Evolutionary conservation across 169 alveolate genomes (phyloP), one percentile per base, ranked within the genome.

Genomic region (Condylostoma magnum): DNA sequence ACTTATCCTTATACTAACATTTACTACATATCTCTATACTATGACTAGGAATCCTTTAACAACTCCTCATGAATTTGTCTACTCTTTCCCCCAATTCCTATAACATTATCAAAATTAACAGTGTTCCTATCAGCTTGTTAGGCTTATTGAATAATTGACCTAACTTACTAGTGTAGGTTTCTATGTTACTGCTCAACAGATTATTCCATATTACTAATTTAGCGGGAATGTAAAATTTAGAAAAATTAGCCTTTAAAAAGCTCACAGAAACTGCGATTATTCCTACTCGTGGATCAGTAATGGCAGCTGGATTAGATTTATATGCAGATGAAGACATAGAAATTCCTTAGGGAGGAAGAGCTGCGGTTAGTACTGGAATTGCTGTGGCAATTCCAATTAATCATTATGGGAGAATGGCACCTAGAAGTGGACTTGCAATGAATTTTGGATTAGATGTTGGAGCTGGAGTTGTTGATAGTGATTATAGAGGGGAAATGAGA

Each of bases 381-480:
- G 54, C 92, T 4, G 74, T 89, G 37, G 68, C 79, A 54, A 60
- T 83, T 46, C 90, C 91, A 4, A 52, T 47, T n/a, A 83, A 81
- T 18, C 80, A 85, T 12, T 89, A 89, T 76, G 95, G 90, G 10
- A 67, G 95, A 52, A 60, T 89, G 4, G 95, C 95, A 1, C 95
- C 95, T 18, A 76, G 93, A 79, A 75, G 88, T 43, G 95, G 93
- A 28, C 72, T 90, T 44, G 90, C 93, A 41, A 69, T 77, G 69
- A 90, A 90, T 51, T 78, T 78, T 75, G 83, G 82, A 41, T 77
- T 90, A 33, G 93, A 90, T 74, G 92, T 85, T 2, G 93, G 93
- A 1, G 93, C 93, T 6, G 95, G 95, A 5, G 95, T 90, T 0
- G 77, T 90, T 52, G 93, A 90, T 69, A 82, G 77, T 48, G 95